phyloP scores from a whole-genome alignment of 2,329 filamentous ascomycete genomes.

The Aspergillus piperis region DNA sequence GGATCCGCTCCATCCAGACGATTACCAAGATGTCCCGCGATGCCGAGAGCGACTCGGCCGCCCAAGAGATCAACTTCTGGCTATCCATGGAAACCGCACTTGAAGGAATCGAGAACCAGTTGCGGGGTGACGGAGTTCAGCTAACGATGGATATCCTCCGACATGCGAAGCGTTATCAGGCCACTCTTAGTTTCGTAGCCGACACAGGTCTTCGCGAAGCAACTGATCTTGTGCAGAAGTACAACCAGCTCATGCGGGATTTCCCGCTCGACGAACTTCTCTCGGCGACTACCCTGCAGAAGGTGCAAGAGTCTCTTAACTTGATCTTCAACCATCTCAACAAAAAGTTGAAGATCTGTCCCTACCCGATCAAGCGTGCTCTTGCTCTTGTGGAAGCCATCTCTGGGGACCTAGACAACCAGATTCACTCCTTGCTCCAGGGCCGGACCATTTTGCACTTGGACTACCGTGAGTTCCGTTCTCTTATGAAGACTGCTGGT shows the following conservation, averaged over 20 bases:
- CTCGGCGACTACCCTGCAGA: slow-evolving; percentile 84
- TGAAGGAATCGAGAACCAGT: slow-evolving; percentile 85
- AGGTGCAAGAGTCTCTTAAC: slow-evolving; percentile 83
- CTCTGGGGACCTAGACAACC: slow-evolving; percentile 84
- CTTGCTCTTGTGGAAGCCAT: slow-evolving; percentile 96
- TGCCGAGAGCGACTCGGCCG: slow-evolving; percentile 73
- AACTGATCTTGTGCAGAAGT: slow-evolving; percentile 94
- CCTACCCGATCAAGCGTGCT: slow-evolving; percentile 89
- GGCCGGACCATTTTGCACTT: slow-evolving; percentile 88
- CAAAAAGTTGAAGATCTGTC: slow-evolving; percentile 95
- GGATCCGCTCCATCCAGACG: slow-evolving; percentile 97
- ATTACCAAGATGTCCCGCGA: slow-evolving; percentile 95
- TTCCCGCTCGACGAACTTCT: slow-evolving; percentile 94
- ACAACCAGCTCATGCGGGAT: slow-evolving; percentile 98
- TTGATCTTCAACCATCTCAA: slow-evolving; percentile 94
- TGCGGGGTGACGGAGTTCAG: slow-evolving; percentile 83
- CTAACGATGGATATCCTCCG: slow-evolving; percentile 93
- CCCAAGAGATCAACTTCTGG: slow-evolving; percentile 99
- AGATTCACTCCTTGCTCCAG: slow-evolving; percentile 80
- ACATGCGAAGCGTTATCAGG: slow-evolving; percentile 96
- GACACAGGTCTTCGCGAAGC: slow-evolving; percentile 96
- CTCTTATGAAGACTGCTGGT: slow-evolving; percentile 79
- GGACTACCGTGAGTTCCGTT: slow-evolving; percentile 86
- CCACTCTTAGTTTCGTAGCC: slow-evolving; percentile 92
- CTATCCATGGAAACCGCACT: slow-evolving; percentile 92